phyloP scores from a whole-genome alignment of 2,329 filamentous ascomycete genomes.

The Mycosphaerella sp. region DNA sequence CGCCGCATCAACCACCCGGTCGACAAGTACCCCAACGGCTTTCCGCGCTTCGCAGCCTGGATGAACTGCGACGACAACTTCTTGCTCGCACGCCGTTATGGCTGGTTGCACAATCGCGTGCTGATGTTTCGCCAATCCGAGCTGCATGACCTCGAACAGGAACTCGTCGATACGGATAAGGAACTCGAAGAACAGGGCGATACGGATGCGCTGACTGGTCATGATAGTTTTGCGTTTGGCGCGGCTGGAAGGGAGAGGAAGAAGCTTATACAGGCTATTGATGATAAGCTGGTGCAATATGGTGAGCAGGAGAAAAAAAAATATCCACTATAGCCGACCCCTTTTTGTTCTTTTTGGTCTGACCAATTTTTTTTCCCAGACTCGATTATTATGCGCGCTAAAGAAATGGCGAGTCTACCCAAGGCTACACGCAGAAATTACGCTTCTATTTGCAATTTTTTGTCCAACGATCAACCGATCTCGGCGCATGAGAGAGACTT shows the following conservation, averaged over 20 bases:
- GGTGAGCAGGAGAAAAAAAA: slow-evolving; percentile 13
- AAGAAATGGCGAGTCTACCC: slow-evolving; percentile 35
- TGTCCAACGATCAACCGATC: slow-evolving; percentile 35
- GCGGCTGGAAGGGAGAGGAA: slow-evolving; percentile 14
- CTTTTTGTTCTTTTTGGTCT: neutral
- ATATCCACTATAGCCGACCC: neutral
- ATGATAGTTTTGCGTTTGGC: slow-evolving; percentile 14
- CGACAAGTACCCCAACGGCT: slow-evolving; percentile 37
- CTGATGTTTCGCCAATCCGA: slow-evolving; percentile 38
- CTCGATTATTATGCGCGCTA: slow-evolving; percentile 37
- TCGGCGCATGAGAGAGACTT: slow-evolving; percentile 34
- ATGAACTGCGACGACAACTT: slow-evolving; percentile 38
- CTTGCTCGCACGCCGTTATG: slow-evolving; percentile 36
- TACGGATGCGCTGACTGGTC: slow-evolving; percentile 6
- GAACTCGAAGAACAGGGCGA: slow-evolving; percentile 14
- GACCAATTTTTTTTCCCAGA: slow-evolving; percentile 25
- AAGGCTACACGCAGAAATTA: slow-evolving; percentile 38
- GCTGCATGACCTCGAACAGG: slow-evolving; percentile 33
- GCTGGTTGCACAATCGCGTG: slow-evolving; percentile 37
- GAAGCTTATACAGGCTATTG: slow-evolving; percentile 23
- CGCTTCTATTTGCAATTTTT: slow-evolving; percentile 34
- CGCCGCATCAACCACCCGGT: slow-evolving; percentile 21
- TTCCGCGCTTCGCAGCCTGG: slow-evolving; percentile 37
- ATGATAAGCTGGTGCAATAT: slow-evolving; percentile 19
- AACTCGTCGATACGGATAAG: slow-evolving; percentile 30